Conservation (phyloP, 352 stramenopile species). For the Pythium aristosporum region DNA sequence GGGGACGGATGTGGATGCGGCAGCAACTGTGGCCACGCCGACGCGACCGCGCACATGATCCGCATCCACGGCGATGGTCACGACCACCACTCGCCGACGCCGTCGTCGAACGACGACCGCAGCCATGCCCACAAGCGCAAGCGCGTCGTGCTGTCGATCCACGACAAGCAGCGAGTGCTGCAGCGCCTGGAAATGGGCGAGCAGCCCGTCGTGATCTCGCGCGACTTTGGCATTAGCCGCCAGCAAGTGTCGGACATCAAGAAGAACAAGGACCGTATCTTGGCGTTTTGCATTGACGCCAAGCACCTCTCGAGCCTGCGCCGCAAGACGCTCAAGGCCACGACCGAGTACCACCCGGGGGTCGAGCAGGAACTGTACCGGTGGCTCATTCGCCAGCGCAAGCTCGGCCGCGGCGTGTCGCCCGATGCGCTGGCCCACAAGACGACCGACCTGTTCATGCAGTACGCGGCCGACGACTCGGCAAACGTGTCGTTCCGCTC, state of each 20-base stretch:
- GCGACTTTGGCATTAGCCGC: conserved; percentile 64
- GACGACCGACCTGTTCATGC: conserved; percentile 65
- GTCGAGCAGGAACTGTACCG: conserved; percentile 84
- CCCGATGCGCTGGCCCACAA: conserved; percentile 51
- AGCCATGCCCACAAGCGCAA: conserved; percentile 52
- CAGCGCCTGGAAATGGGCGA: conserved; percentile 68
- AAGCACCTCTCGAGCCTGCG: conserved; percentile 70
- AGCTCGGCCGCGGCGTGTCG: conserved; percentile 45
- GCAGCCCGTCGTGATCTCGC: conserved; percentile 59
- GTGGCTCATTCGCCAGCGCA: conserved; percentile 75
- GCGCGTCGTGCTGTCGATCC: conserved; percentile 79
- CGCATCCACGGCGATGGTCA: not conserved
- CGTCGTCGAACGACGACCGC: conserved; percentile 18
- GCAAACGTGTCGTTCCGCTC: conserved; percentile 40
- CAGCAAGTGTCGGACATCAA: conserved; percentile 88
- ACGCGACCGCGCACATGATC: conserved; percentile 24
- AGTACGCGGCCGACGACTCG: conserved; percentile 48
- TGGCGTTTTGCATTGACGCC: conserved; percentile 73
- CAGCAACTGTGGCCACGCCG: conserved; percentile 18
- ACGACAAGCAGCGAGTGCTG: conserved; percentile 84
- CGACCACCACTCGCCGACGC: conserved; percentile 10
- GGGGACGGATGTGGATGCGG: conserved; percentile 9
- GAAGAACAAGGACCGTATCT: conserved; percentile 79
- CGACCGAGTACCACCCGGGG: conserved; percentile 67
- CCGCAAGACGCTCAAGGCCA: conserved; percentile 72